Conservation (phyloP, 2,329 filamentous ascomycete genomes). For the Metarhizium brunneum region DNA sequence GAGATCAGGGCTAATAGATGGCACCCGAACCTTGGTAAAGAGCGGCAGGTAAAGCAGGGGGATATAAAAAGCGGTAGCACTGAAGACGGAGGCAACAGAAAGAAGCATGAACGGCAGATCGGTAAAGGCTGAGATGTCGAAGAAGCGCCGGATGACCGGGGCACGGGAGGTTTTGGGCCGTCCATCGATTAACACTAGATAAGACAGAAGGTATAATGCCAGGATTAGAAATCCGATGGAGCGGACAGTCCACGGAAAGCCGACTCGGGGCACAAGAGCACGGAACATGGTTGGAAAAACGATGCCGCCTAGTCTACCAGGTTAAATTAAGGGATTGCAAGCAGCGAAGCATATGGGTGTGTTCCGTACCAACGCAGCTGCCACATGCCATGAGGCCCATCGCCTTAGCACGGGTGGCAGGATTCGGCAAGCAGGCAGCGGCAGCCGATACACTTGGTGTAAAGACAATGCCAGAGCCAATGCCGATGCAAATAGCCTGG, state of each 20-base stretch:
- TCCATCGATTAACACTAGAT: background rate
- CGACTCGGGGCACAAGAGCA: no score
- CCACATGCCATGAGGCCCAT: background rate
- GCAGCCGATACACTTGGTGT: conserved; percentile 28
- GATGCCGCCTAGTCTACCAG: no score
- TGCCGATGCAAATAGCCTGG: conserved; percentile 42
- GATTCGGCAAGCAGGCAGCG: conserved; percentile 9
- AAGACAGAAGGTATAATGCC: no score
- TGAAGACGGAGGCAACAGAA: background rate
- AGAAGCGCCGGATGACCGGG: background rate
- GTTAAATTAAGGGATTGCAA: no score
- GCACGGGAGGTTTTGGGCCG: background rate
- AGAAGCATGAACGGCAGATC: background rate
- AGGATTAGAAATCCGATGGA: no score
- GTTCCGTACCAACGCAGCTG: background rate
- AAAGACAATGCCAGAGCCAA: conserved; percentile 42
- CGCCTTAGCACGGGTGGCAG: background rate
- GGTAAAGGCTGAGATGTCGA: background rate
- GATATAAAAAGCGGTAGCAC: background rate
- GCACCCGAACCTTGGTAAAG: background rate
- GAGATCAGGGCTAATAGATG: background rate
- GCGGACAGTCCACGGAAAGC: no score
- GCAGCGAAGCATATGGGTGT: background rate
- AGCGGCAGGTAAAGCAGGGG: conserved; percentile 1
- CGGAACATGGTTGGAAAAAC: no score